Conservation (phyloP, 106 monocot genomes). For the Dendrobium catenatum region DNA sequence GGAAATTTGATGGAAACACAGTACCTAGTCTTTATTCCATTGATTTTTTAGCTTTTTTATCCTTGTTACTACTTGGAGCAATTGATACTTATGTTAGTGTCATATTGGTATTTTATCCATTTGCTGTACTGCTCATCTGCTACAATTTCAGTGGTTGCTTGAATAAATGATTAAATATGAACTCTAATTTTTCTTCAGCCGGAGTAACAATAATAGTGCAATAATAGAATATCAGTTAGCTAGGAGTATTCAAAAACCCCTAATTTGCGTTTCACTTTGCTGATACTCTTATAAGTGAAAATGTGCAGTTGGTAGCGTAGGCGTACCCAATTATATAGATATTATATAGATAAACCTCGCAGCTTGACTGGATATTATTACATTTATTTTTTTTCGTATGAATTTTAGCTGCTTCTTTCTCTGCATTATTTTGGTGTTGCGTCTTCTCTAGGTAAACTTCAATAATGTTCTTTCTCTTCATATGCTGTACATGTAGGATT, state of each 20-base stretch:
- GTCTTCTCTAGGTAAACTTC: background rate
- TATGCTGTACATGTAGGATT: slow-evolving; percentile 38
- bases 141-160: background rate
- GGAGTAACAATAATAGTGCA: background rate
- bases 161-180: background rate
- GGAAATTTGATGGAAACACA: no score
- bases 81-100: background rate
- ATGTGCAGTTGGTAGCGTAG: background rate
- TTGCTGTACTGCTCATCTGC: background rate
- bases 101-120: background rate
- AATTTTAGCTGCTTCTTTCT: background rate
- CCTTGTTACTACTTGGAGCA: no score
- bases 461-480: background rate
- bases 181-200: background rate
- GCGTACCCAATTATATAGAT: no score
- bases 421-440: background rate
- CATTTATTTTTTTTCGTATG: background rate
- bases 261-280: background rate
- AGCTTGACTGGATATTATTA: background rate
- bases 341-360: background rate
- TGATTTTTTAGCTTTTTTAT: no score
- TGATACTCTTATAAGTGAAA: background rate
- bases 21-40: no score
- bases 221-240: background rate
- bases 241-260: background rate